Evolutionary conservation across 1,284 basidiomycete genomes (phyloP), one percentile per base, ranked within the genome.

Genomic region (Leccinum pachyderme): DNA sequence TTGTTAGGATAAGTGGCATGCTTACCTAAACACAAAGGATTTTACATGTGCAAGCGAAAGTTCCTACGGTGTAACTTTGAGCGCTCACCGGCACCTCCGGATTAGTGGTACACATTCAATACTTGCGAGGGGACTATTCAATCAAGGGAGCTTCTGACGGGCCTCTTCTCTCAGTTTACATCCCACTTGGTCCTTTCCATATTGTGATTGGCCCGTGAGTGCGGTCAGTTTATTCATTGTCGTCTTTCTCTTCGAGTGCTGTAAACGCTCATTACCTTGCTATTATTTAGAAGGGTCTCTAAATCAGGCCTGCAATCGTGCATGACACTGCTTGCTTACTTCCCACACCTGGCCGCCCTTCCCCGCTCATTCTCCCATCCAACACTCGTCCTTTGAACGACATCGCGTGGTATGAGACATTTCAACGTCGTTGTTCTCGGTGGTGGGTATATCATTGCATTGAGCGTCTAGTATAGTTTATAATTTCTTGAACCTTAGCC

Each of bases 341-440:
- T 68, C 62, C 56, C 68, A 69, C 64, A 65, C 62, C 28, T 54
- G 48, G n/a, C 41, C 44, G 15, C 45, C 43, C 43, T 55, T 47
- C 45, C 39, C 52, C 52, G 54, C 59, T 47, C 58, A 55, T 55
- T 60, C 59, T 55, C 54, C 45, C 54, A 47, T 53, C 49, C 29
- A 49, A 46, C 37, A 32, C 4, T 53, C 44, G 13, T 51, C 32
- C 37, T 57, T 41, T 31, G 33, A 46, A 31, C 57, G 27, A 37
- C 61, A 58, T 55, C 54, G 51, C 55, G 35, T 47, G 59, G 61
- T 52, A 86, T 87, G 83, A 81, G 81, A 59, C 78, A 82, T 68
- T 90, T 82, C 73, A 87, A 82, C 67, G 81, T 86, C 39, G 88
- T 91, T 58, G 86, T 91, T 52, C 81, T 91, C 52, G 89, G 89